Evolutionary conservation across 768 basidiomycete species (phyloP).

Genomic region (Hemileccinum impolitum): DNA sequence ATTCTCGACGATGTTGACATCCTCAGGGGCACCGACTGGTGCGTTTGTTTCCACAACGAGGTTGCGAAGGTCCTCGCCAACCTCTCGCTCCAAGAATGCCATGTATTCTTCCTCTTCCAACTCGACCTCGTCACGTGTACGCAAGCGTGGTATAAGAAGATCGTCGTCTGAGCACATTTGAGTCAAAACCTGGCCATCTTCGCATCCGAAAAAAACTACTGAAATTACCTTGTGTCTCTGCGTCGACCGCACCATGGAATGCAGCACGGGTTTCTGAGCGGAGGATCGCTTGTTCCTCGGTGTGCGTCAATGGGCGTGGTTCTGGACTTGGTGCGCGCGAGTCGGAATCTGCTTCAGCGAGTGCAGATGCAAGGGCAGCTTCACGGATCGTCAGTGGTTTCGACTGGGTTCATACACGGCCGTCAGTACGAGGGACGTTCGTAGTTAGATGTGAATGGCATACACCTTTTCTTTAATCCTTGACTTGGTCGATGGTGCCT

Average conservation of each 20-base stretch:
- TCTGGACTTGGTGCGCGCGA: conserved; percentile 56
- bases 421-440: conserved; percentile 3
- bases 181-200: neutral
- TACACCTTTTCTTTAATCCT: conserved; percentile 53
- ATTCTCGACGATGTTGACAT: conserved; percentile 26
- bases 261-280: conserved; percentile 82
- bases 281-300: conserved; percentile 71
- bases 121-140: conserved; percentile 73
- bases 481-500: conserved; percentile 17
- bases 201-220: neutral
- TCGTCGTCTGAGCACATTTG: conserved; percentile 43
- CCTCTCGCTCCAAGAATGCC: conserved; percentile 75
- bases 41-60: conserved; percentile 45
- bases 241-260: conserved; percentile 52
- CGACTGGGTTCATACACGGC: conserved; percentile 34
- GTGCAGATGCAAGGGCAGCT: conserved; percentile 60
- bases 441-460: neutral
- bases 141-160: conserved; percentile 70
- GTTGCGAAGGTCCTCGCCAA: conserved; percentile 67
- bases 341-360: conserved; percentile 43
- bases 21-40: conserved; percentile 17
- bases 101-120: conserved; percentile 84
- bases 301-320: conserved; percentile 61
- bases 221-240: conserved; percentile 12
- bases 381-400: conserved; percentile 78